Percentiles rank a stretch among this genome's conserved stretches.
Conservation (phyloP, 2,329 filamentous ascomycete species). For the Nigrospora sphaerica region DNA sequence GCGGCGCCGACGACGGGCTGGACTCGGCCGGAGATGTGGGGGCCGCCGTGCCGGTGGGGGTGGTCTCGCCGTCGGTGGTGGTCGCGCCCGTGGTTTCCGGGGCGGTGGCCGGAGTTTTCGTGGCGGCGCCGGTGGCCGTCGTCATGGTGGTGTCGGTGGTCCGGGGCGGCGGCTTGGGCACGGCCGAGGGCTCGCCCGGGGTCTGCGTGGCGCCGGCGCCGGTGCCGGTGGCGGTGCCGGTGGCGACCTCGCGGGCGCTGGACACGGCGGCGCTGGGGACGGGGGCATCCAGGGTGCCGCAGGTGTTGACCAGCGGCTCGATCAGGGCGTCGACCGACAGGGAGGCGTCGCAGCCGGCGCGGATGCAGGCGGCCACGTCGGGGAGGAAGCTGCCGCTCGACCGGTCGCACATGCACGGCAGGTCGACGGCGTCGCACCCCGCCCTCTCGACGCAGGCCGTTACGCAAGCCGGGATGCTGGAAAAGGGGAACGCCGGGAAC, state of each 20-base stretch:
- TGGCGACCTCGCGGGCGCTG: conserved; percentile 19
- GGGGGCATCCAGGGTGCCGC: conserved; percentile 18
- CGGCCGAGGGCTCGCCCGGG: not conserved
- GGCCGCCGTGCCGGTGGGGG: no score
- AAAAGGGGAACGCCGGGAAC: conserved; percentile 11
- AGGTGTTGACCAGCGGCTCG: conserved; percentile 22
- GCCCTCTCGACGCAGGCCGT: conserved; percentile 25
- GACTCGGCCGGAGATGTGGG: no score
- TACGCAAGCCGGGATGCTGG: conserved; percentile 21
- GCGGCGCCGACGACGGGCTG: no score
- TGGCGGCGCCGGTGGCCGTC: not conserved
- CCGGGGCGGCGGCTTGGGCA: not conserved
- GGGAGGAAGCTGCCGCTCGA: conserved; percentile 25
- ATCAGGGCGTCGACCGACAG: conserved; percentile 25
- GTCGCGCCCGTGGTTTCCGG: not conserved
- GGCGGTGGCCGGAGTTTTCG: not conserved
- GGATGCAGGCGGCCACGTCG: conserved; percentile 29
- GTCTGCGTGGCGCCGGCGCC: conserved; percentile 4
- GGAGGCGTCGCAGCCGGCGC: conserved; percentile 24
- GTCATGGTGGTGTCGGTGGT: not conserved
- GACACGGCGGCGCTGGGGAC: conserved; percentile 24
- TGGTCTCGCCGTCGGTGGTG: not conserved
- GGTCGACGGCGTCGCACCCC: conserved; percentile 21
- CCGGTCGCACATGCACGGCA: conserved; percentile 29
- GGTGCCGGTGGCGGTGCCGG: conserved; percentile 9